phyloP scores from a whole-genome alignment of 495 filamentous ascomycete species.

The Astrothelium macrocarpum region DNA sequence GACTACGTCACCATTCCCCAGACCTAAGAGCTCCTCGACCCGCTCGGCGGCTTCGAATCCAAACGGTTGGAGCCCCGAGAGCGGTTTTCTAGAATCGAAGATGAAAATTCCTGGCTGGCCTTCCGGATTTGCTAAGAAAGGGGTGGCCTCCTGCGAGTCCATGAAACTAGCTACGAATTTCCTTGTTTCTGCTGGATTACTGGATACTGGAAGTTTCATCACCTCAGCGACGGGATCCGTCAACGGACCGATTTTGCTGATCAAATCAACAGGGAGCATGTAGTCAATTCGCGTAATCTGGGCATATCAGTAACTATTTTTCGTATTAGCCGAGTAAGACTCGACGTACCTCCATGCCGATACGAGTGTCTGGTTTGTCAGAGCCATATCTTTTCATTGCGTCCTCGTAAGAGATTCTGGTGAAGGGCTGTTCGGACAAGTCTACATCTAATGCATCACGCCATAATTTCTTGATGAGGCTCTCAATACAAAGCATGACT shows the following conservation, averaged over 20 bases:
- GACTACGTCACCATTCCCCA: constrained; percentile 63
- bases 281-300: constrained; percentile 55
- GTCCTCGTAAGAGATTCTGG: constrained; percentile 57
- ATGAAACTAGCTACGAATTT: constrained; percentile 62
- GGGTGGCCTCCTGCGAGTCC: constrained; percentile 49
- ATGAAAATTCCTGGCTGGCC: constrained; percentile 71
- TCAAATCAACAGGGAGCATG: constrained; percentile 54
- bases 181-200: constrained; percentile 39
- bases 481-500: constrained; percentile 63
- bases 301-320: constrained; percentile 24
- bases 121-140: constrained; percentile 54
- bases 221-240: constrained; percentile 58
- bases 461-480: constrained; percentile 53
- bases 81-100: constrained; percentile 56
- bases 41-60: constrained; percentile 63
- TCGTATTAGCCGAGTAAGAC: not conserved
- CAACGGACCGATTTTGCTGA: constrained; percentile 59
- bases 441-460: constrained; percentile 23
- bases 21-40: constrained; percentile 42
- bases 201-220: constrained; percentile 47
- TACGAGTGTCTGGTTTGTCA: constrained; percentile 84
- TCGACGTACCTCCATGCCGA: constrained; percentile 42
- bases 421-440: constrained; percentile 37
- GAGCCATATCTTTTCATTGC: constrained; percentile 75
- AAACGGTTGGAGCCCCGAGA: constrained; percentile 60